These are phyloP conservation scores for Malassezia sp. DNA, from an alignment of 1,284 basidiomycete species.

Conservation along the genomic window DNA sequence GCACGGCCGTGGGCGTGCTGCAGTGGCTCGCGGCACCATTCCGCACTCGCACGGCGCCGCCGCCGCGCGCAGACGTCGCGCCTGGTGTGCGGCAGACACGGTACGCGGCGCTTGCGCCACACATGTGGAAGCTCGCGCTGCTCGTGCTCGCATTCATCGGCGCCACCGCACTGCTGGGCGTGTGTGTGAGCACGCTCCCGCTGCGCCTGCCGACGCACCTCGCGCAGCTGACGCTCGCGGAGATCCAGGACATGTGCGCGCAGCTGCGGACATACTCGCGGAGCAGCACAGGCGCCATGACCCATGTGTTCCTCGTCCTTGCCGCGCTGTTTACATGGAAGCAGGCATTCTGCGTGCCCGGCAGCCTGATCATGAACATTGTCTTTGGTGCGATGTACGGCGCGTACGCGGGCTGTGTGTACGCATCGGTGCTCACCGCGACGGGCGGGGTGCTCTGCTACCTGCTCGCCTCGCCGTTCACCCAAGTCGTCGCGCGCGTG, in stretches of 20 bases:
- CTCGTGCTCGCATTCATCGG: constrained; percentile 29
- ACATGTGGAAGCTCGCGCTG: constrained; percentile 26
- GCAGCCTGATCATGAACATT: constrained; percentile 44
- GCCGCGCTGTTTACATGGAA: constrained; percentile 41
- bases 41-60: no score
- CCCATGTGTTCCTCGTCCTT: constrained; percentile 38
- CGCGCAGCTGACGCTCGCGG: constrained; percentile 34
- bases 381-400: constrained; percentile 46
- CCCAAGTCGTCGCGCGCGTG: constrained; percentile 26
- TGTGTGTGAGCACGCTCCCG: constrained; percentile 38
- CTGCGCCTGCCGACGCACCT: constrained; percentile 36
- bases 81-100: constrained; percentile 19
- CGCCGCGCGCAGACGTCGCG: constrained; percentile 18
- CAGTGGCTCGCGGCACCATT: no score
- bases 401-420: constrained; percentile 34
- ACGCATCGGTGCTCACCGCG: constrained; percentile 36
- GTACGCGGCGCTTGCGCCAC: constrained; percentile 27
- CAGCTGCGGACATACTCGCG: constrained; percentile 31
- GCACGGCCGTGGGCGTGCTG: no score
- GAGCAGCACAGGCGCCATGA: constrained; percentile 20
- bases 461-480: constrained; percentile 31
- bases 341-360: constrained; percentile 42
- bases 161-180: constrained; percentile 31
- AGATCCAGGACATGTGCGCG: constrained; percentile 38
- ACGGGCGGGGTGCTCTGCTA: constrained; percentile 42